Evolutionary conservation across 805 yeast genomes (phyloP).

Genomic region (Starmerella lactis-condensi): DNA sequence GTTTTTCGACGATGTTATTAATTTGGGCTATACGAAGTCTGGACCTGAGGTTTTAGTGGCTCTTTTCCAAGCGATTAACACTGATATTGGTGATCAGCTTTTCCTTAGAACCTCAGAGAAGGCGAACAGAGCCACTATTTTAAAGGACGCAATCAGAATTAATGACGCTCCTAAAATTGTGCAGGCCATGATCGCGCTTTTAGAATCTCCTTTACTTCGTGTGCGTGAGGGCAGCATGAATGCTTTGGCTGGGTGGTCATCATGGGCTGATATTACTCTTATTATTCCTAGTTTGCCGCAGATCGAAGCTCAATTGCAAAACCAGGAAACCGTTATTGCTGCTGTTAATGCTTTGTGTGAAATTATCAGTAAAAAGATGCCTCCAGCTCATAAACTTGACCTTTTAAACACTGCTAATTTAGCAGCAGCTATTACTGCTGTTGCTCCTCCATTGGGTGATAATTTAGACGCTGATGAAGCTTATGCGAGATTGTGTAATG

Average conservation of each 20-base stretch:
- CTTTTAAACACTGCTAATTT: constrained; percentile 52
- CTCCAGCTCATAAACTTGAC: constrained; percentile 49
- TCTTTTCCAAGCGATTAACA: constrained; percentile 56
- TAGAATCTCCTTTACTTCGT: neutral
- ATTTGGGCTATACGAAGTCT: constrained; percentile 25
- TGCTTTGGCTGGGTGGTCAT: constrained; percentile 67
- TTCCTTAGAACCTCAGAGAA: constrained; percentile 45
- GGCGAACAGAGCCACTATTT: constrained; percentile 41
- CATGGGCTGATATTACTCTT: constrained; percentile 78
- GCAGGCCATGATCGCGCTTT: constrained; percentile 28
- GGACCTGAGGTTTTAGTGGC: constrained; percentile 58
- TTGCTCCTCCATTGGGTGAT: constrained; percentile 1
- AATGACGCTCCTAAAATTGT: constrained; percentile 39
- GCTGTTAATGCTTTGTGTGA: constrained; percentile 42
- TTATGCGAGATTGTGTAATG: constrained; percentile 25
- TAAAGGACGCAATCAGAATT: constrained; percentile 69
- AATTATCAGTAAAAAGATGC: constrained; percentile 61
- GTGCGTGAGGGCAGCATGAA: constrained; percentile 29
- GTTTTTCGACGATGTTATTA: constrained; percentile 32
- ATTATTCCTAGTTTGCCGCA: constrained; percentile 37
- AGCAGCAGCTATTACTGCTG: constrained; percentile 24
- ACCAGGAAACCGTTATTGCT: constrained; percentile 27
- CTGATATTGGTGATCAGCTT: constrained; percentile 84
- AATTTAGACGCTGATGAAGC: neutral
- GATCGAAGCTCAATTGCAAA: constrained; percentile 40